Evolutionary conservation across 176 grass and related monocot species (phyloP).

Genomic region (Oryza coarctata): DNA sequence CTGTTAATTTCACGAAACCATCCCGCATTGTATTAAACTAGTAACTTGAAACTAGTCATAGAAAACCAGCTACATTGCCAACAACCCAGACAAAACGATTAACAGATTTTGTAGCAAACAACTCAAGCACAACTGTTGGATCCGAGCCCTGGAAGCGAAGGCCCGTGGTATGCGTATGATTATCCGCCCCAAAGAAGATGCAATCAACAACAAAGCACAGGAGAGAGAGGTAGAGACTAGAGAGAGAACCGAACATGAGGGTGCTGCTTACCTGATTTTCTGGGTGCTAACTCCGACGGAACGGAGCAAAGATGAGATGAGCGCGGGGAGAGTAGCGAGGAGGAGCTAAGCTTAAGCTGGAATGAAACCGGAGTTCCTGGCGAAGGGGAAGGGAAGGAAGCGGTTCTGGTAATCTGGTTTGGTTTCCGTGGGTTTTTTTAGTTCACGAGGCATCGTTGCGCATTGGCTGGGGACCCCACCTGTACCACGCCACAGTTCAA

Average conservation of each 20-base stretch:
- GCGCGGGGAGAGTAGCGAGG: not conserved
- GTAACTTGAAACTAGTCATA: not conserved
- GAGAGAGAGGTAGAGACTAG: not conserved
- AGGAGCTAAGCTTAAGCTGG: not conserved
- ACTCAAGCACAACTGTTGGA: not conserved
- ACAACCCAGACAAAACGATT: no score
- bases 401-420: constrained; percentile 28
- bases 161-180: not conserved
- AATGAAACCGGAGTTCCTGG: not conserved
- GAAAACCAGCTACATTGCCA: not conserved
- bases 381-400: not conserved
- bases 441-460: constrained; percentile 12
- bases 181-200: not conserved
- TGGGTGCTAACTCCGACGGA: not conserved
- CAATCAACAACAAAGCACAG: not conserved
- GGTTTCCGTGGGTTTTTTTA: not conserved
- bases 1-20: not conserved
- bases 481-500: not conserved
- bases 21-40: not conserved
- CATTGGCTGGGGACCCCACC: not conserved
- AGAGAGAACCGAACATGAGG: not conserved
- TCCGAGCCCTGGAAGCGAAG: not conserved
- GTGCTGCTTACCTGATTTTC: not conserved
- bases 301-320: not conserved
- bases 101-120: not conserved